Base-by-base conservation (phyloP, 352 stramenopile genomes). In the Pythium coloratum region DNA sequence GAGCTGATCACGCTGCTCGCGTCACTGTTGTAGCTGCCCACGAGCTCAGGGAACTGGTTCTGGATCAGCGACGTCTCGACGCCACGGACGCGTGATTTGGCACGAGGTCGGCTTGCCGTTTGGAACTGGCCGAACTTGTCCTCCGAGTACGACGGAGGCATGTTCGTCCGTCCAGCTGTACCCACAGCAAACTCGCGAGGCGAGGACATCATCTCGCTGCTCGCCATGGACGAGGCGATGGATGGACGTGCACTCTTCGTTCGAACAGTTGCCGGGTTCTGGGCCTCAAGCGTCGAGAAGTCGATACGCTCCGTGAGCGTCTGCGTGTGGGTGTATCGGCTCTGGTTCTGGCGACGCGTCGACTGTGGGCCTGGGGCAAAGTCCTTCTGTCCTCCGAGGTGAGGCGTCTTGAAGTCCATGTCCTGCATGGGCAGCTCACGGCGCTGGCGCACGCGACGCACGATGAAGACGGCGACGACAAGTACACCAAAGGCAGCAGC, bases 381-480 rank as follows among this genome's bases (percentile, higher is more conserved):
- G 18, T 65, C 57, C 33, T 70, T 65, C 28, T 47, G 40, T 24
- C 57, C 57, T 32, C 56, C 42, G 8, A 34, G 18, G 20, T 58
- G 75, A 36, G 78, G 62, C 30, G 57, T 71, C 42, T 80, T 71
- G 36, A 77, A 66, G 12, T 73, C 71, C 64, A 67, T 30, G 71
- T 76, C 61, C 70, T 80, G 51, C 42, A 63, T 42, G 12, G 51
- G 65, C 28, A 62, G 14, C 9, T 77, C 55, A 1, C 76, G 76
- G 32, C 69, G 76, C 62, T 68, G 30, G 36, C 67, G 70, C 30
- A 85, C 57, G 36, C 77, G 75, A 12, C 66, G 75, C 12, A 73
- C 64, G 26, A 92, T 71, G 57, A 92, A 90, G 3, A 82, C 28
- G 6, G 75, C 64, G 12, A 91, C 68, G 33, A 89, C 62, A 20